Percentiles rank a stretch among this genome's conserved stretches.
phyloP scores from a whole-genome alignment of 345 rosid species.

The Gossypium stocksii region DNA sequence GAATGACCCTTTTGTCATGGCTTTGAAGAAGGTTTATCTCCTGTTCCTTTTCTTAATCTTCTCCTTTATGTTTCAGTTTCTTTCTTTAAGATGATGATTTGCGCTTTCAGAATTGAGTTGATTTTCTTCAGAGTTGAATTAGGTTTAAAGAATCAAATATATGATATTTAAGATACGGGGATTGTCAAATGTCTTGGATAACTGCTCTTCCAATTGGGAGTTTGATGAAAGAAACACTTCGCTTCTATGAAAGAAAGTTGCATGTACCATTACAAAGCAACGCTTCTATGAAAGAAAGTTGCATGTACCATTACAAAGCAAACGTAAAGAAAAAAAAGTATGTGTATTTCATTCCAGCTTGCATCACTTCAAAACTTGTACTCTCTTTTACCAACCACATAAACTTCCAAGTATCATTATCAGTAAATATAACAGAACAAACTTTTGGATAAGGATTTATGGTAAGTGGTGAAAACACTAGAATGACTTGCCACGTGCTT shows the following conservation, averaged over 20 bases:
- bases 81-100: not conserved
- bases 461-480: conserved; percentile 3
- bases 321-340: not conserved
- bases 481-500: not conserved
- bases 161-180: not conserved
- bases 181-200: not conserved
- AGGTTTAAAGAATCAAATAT: not conserved
- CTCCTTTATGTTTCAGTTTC: not conserved
- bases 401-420: not conserved
- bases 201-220: not conserved
- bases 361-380: not conserved
- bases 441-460: not conserved
- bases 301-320: not conserved
- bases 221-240: not conserved
- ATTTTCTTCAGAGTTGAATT: not conserved
- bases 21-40: conserved; percentile 63
- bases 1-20: conserved; percentile 75
- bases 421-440: not conserved
- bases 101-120: not conserved
- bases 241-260: not conserved
- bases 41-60: not conserved
- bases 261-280: not conserved
- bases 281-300: too few relatives aligned
- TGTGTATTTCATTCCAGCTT: not conserved
- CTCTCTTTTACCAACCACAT: not conserved